phyloP scores from a whole-genome alignment of 306 rosid genomes.

The Cucurbita pepo region DNA sequence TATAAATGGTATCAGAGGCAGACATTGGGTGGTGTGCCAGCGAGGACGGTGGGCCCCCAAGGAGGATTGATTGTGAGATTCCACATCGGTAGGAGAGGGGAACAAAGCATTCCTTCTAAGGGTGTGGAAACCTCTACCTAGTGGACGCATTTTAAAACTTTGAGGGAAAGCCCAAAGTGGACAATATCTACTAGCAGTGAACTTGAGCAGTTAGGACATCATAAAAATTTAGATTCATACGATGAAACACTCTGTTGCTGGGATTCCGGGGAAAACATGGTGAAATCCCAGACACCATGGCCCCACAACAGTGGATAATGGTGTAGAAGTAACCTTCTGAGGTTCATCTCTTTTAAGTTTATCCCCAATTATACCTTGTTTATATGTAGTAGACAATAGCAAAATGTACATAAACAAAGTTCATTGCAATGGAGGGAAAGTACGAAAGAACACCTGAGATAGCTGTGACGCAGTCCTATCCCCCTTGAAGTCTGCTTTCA shows the following conservation, averaged over 20 bases:
- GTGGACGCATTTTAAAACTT: too few species aligned
- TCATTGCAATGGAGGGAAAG: neutral
- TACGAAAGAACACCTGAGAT: conserved; percentile 41
- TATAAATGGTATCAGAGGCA: too few species aligned
- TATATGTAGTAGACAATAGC: neutral
- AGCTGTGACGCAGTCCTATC: conserved; percentile 59
- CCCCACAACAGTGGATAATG: conserved; percentile 29
- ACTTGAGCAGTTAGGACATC: neutral
- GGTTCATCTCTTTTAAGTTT: neutral
- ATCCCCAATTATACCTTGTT: neutral
- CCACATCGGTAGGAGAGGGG: too few species aligned
- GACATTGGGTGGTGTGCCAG: too few species aligned
- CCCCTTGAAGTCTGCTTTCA: conserved; percentile 48
- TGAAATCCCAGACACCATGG: conserved; percentile 28
- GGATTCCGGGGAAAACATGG: conserved; percentile 40
- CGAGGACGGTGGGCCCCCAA: too few species aligned
- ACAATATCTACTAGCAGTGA: too few species aligned
- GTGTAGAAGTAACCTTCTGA: neutral
- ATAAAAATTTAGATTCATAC: neutral
- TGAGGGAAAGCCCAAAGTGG: too few species aligned
- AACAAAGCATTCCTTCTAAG: too few species aligned
- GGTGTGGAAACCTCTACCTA: too few species aligned
- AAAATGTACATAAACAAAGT: too few species aligned
- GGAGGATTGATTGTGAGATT: too few species aligned
- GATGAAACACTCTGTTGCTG: conserved; percentile 11